These are phyloP conservation scores for Apophysomyces elegans DNA, from an alignment of 371 early-diverging fungal genomes.

Conservation along the genomic window DNA sequence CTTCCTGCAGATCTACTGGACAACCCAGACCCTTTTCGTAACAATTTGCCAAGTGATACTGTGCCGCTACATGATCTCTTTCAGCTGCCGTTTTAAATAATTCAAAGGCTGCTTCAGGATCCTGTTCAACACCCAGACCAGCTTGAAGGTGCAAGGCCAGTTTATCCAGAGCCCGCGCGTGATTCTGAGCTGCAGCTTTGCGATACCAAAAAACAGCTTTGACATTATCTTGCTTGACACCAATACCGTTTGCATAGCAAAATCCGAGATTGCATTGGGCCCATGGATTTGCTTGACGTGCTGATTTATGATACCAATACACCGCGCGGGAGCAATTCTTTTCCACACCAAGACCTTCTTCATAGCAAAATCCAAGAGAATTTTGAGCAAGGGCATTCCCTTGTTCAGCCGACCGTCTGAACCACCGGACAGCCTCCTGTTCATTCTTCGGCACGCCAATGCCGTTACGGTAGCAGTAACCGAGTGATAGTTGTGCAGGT, in stretches of 20 bases:
- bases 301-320: slow-evolving; percentile 75
- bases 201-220: slow-evolving; percentile 75
- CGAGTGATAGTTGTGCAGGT: slow-evolving; percentile 80
- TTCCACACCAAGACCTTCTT: slow-evolving; percentile 73
- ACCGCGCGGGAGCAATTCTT: slow-evolving; percentile 68
- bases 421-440: slow-evolving; percentile 71
- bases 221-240: slow-evolving; percentile 55
- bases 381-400: slow-evolving; percentile 83
- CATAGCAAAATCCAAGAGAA: slow-evolving; percentile 82
- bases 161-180: slow-evolving; percentile 80
- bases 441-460: slow-evolving; percentile 73
- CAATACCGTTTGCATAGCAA: slow-evolving; percentile 84
- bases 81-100: slow-evolving; percentile 68
- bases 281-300: slow-evolving; percentile 77
- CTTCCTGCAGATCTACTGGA: slow-evolving; percentile 57
- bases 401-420: slow-evolving; percentile 65
- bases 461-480: slow-evolving; percentile 81
- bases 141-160: slow-evolving; percentile 77
- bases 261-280: slow-evolving; percentile 85
- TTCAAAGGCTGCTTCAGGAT: slow-evolving; percentile 58
- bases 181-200: slow-evolving; percentile 66
- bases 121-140: slow-evolving; percentile 68
- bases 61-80: slow-evolving; percentile 61
- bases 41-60: slow-evolving; percentile 67
- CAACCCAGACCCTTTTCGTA: slow-evolving; percentile 74